Conservation (phyloP, 2,329 filamentous ascomycete species). For the Diplodia corticola region DNA sequence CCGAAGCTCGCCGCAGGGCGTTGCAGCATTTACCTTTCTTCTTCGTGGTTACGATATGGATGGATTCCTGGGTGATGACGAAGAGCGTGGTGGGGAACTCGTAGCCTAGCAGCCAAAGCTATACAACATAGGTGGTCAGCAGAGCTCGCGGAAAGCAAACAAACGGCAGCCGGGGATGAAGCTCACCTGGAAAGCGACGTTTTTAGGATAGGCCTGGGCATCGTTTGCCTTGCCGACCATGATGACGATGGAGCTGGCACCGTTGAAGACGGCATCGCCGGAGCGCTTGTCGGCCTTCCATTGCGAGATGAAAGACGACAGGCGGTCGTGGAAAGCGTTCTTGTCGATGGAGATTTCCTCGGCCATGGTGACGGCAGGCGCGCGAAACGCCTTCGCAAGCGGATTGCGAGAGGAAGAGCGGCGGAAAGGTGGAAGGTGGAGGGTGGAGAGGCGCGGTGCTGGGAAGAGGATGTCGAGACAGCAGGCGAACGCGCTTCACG, state of each 20-base stretch:
- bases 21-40: slow-evolving; percentile 75
- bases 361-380: slow-evolving; percentile 53
- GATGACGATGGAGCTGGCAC: slow-evolving; percentile 81
- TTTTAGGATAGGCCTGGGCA: slow-evolving; percentile 84
- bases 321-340: slow-evolving; percentile 88
- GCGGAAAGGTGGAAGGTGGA: slow-evolving; percentile 25
- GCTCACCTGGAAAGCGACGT: slow-evolving; percentile 91
- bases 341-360: slow-evolving; percentile 89
- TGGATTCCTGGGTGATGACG: slow-evolving; percentile 81
- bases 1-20: slow-evolving; percentile 26
- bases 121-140: slow-evolving; percentile 30
- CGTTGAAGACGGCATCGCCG: slow-evolving; percentile 80
- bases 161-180: slow-evolving; percentile 22
- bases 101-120: slow-evolving; percentile 99
- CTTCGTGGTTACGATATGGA: slow-evolving; percentile 91
- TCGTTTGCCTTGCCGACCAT: slow-evolving; percentile 96
- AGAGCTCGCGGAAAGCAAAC: neutral
- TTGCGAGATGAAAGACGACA: slow-evolving; percentile 80
- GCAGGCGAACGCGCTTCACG: slow-evolving; percentile 23
- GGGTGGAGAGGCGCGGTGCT: slow-evolving; percentile 20
- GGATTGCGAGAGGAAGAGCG: slow-evolving; percentile 25
- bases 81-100: slow-evolving; percentile 97
- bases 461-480: slow-evolving; percentile 13
- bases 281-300: slow-evolving; percentile 97
- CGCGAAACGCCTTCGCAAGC: slow-evolving; percentile 27